These are phyloP conservation scores for Fabrea salina DNA, from an alignment of 169 alveolate species.

Conservation along the genomic window DNA sequence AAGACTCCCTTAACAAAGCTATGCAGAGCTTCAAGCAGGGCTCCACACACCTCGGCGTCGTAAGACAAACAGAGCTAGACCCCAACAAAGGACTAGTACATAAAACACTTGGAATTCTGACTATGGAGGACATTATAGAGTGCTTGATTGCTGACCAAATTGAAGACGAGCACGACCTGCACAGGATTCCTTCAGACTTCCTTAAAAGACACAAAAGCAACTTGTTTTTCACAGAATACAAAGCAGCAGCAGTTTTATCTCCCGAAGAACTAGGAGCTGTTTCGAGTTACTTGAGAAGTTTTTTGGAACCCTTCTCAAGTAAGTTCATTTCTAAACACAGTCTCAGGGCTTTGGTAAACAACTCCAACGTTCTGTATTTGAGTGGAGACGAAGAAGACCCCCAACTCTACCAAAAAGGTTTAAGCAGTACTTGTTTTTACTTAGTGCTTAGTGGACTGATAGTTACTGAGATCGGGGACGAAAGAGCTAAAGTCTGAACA, in stretches of 20 bases:
- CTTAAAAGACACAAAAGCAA: neutral
- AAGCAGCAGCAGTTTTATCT: neutral
- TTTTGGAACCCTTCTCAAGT: neutral
- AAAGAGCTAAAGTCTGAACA: too few species aligned
- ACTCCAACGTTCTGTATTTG: neutral
- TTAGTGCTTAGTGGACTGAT: neutral
- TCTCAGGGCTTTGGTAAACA: neutral
- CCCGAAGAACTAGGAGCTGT: neutral
- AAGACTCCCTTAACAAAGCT: conserved; percentile 16
- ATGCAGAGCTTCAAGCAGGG: conserved; percentile 42
- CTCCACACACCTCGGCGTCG: conserved; percentile 37
- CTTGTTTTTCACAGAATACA: neutral
- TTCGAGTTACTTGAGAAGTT: neutral
- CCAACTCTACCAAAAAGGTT: neutral
- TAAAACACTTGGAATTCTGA: conserved; percentile 45
- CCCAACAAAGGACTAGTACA: conserved; percentile 37
- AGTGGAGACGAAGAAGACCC: neutral
- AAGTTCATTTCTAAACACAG: neutral
- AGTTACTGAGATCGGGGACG: neutral
- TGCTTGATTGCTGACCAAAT: conserved; percentile 39
- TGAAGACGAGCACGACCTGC: conserved; percentile 39
- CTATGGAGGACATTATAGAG: conserved; percentile 62
- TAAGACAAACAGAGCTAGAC: conserved; percentile 39
- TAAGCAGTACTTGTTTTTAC: neutral
- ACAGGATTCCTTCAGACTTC: neutral